Conservation (phyloP, 83 land plant species). For the Larix sibirica region DNA sequence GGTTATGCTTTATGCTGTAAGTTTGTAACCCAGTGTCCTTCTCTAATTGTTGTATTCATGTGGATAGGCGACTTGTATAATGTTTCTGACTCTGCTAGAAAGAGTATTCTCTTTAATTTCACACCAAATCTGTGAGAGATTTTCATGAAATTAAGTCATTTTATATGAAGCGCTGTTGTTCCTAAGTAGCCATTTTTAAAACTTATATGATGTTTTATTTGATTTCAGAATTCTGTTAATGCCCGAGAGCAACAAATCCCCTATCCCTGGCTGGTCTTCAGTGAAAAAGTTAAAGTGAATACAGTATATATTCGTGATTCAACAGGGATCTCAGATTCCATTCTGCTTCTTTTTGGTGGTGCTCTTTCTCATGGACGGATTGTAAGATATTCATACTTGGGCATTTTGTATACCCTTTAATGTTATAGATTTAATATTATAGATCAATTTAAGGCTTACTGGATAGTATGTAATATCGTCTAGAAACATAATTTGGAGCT, state of each 20-base stretch:
- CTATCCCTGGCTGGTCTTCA: constrained; percentile 87
- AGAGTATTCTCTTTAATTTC: not conserved
- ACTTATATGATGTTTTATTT: not conserved
- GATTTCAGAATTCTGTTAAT: constrained; percentile 78
- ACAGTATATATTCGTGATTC: constrained; percentile 81
- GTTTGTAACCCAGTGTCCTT: constrained; percentile 6
- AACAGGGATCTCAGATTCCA: constrained; percentile 78
- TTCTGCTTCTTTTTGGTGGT: constrained; percentile 85
- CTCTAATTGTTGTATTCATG: not conserved
- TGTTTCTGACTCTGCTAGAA: not conserved
- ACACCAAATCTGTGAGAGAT: not conserved
- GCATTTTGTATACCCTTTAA: not conserved
- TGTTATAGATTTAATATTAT: not conserved
- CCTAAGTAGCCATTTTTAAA: not conserved
- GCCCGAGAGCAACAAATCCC: constrained; percentile 66
- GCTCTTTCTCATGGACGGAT: constrained; percentile 38
- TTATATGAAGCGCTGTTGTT: not conserved
- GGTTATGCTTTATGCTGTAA: constrained; percentile 77
- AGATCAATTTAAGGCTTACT: not conserved
- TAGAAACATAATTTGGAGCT: not conserved
- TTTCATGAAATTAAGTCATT: not conserved
- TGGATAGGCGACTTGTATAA: not conserved
- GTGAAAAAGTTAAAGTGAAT: constrained; percentile 85
- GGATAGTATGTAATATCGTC: not conserved
- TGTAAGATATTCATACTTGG: constrained; percentile 32